phyloP scores from a whole-genome alignment of 78 protist genomes.

The Creolimax fragrantissima region DNA sequence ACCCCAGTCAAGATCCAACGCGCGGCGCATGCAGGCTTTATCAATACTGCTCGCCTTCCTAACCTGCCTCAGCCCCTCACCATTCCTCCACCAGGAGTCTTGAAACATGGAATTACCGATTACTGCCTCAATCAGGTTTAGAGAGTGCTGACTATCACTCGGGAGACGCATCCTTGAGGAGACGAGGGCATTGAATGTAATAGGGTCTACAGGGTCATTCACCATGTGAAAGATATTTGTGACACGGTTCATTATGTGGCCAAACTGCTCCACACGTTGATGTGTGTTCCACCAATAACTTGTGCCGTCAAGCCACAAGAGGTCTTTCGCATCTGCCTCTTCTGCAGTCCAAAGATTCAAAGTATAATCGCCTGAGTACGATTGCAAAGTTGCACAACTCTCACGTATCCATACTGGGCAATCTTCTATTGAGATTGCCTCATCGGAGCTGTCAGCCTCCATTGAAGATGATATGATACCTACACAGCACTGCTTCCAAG shows the following conservation, averaged over 20 bases:
- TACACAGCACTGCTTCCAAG: background rate
- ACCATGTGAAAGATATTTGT: background rate
- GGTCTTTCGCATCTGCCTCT: background rate
- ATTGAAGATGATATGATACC: background rate
- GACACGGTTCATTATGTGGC: background rate
- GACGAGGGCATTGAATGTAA: background rate
- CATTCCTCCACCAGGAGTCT: background rate
- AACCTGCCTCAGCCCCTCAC: background rate
- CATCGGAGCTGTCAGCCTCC: background rate
- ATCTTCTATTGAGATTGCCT: background rate
- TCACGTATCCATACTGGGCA: background rate
- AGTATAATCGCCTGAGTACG: background rate
- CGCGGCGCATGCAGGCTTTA: constrained; percentile 14
- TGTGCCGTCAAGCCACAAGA: background rate
- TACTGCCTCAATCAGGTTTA: background rate
- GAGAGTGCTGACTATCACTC: background rate
- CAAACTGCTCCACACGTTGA: constrained; percentile 2
- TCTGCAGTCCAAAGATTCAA: background rate
- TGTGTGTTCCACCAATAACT: constrained; percentile 24
- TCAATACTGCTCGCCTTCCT: background rate
- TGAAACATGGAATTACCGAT: background rate
- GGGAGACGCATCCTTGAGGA: background rate
- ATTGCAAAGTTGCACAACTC: background rate
- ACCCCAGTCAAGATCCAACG: constrained; percentile 22
- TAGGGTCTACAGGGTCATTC: background rate